Evolutionary conservation across 805 yeast genomes (phyloP), one percentile per base, ranked within the genome.

Genomic region (Lipomyces starkeyi): DNA sequence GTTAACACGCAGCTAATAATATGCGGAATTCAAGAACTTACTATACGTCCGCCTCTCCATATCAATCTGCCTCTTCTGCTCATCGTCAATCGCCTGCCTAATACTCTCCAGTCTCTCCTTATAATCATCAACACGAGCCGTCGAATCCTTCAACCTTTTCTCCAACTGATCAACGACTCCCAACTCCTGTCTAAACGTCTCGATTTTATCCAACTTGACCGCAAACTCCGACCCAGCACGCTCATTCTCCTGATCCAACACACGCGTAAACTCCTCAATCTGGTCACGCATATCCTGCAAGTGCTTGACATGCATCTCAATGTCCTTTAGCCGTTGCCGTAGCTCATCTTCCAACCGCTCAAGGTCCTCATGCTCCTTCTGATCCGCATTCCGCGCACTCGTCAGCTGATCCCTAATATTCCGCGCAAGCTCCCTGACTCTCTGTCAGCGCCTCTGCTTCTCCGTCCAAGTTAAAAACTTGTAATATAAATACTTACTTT

Each of bases 191-290:
- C 59, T 11, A 32, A 66, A 66, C 32, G 58, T 56, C 25, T 59
- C 66, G n/a, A 66, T 62, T 22, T 63, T 62, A 13, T 61, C 62
- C 52, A 65, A 32, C 62, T 60, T 59, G n/a, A 54, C 63, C 7
- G 63, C 62, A 25, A 35, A 58, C 60, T 65, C 68, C 27, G 34
- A 34, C 49, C 27, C 11, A 27, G 60, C 25, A 3, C 65, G 61
- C 47, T 22, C 59, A 37, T 56, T 62, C 52, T 61, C 65, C 2
- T 32, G 63, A 4, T 49, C 68, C 17, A 65, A 62, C n/a, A 43
- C 53, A 2, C 20, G 35, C n/a, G 29, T 43, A 59, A 43, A 57
- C 2, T 65, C 61, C 17, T 20, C 5, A 2, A 58, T 53, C 35
- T 60, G 64, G 11, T 58, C 64, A 2, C 59, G 62, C 47, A 65